phyloP scores from a whole-genome alignment of 164 flowering plant genomes.

The Stephania cephalantha region DNA sequence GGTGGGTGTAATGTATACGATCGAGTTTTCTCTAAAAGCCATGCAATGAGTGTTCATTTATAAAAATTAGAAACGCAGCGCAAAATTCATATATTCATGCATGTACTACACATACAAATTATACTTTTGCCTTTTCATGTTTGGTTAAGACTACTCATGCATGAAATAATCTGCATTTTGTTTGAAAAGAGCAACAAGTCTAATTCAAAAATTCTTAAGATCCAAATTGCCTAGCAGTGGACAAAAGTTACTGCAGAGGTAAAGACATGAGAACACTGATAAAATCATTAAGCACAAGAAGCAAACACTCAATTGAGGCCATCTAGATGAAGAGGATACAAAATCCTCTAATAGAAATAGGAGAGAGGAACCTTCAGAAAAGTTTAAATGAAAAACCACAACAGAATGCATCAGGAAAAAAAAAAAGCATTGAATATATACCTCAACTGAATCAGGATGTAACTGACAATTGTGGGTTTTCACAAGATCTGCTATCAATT shows the following conservation, averaged over 20 bases:
- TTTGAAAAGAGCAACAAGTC: not conserved
- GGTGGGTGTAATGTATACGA: no score
- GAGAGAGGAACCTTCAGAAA: no score
- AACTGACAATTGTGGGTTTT: conserved; percentile 67
- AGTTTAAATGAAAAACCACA: not conserved
- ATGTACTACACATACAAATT: not conserved
- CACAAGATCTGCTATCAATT: conserved; percentile 69
- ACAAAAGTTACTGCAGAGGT: not conserved
- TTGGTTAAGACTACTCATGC: not conserved
- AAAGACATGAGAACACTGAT: not conserved
- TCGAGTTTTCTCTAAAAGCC: no score
- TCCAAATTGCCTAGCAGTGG: not conserved
- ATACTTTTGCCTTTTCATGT: not conserved
- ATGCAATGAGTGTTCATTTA: no score
- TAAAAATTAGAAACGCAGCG: no score
- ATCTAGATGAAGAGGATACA: no score
- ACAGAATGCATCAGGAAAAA: not conserved
- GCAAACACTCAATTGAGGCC: no score
- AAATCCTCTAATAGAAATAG: no score
- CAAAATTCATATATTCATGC: no score
- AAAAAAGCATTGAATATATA: conserved; percentile 6
- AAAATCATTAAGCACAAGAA: not conserved
- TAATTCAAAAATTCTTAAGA: not conserved
- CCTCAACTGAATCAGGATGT: conserved; percentile 93
- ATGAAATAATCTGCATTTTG: not conserved